phyloP scores from a whole-genome alignment of 2,329 filamentous ascomycete genomes.

The Drechslerella coelobrocha region DNA sequence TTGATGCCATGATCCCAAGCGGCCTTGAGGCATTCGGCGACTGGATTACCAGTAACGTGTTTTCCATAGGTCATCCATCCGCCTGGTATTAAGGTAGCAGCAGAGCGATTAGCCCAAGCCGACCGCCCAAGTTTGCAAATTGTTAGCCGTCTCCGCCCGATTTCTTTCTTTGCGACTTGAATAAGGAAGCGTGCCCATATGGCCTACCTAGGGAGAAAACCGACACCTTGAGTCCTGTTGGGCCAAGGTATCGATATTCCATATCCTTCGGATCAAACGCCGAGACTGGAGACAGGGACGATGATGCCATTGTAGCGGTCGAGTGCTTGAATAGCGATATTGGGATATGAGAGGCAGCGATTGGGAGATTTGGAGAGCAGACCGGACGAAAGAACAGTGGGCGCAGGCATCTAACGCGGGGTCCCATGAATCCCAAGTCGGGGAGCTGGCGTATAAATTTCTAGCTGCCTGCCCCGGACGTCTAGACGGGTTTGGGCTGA shows the following conservation, averaged over 20 bases:
- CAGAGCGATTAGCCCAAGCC: conserved; percentile 10
- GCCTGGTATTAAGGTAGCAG: conserved; percentile 1
- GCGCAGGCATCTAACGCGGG: too few relatives aligned
- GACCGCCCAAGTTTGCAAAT: background rate
- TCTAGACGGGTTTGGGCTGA: too few relatives aligned
- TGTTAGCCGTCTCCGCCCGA: too few relatives aligned
- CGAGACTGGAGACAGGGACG: conserved; percentile 25
- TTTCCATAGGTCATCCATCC: conserved; percentile 56
- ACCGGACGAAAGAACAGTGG: background rate
- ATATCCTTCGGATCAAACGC: conserved; percentile 56
- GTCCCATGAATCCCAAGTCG: too few relatives aligned
- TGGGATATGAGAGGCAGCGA: background rate
- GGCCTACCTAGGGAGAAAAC: conserved; percentile 58
- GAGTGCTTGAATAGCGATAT: background rate
- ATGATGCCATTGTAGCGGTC: conserved; percentile 33
- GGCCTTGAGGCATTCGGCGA: conserved; percentile 61
- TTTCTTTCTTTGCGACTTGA: conserved; percentile 21
- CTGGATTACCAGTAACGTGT: conserved; percentile 48
- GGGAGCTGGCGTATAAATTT: too few relatives aligned
- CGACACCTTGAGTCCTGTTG: conserved; percentile 60
- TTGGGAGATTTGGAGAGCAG: background rate
- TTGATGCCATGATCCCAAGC: conserved; percentile 69
- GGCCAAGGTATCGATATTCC: conserved; percentile 61
- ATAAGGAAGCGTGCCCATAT: conserved; percentile 56
- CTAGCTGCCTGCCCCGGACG: too few relatives aligned